Percentiles rank a stretch among this genome's conserved stretches.
These are phyloP conservation scores for Triangularia verruculosa DNA, from an alignment of 2,329 filamentous ascomycete genomes.

Conservation along the genomic window DNA sequence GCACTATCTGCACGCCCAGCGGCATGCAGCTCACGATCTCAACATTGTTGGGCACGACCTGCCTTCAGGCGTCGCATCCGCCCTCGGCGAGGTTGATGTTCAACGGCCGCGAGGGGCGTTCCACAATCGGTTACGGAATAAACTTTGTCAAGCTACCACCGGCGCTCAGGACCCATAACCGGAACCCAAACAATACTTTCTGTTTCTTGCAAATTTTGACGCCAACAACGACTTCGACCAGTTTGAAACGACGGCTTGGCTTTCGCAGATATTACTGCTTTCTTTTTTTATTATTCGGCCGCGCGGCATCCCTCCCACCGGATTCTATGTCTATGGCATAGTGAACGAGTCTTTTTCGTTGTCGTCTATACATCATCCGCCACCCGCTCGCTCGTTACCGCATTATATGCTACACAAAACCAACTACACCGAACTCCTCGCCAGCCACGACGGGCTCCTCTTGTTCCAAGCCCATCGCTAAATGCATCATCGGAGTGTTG, in stretches of 20 bases:
- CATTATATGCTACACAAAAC: conserved; percentile 29
- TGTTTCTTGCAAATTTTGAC: not conserved
- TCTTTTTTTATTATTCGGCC: not conserved
- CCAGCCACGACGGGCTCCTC: conserved; percentile 17
- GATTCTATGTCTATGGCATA: conserved; percentile 2
- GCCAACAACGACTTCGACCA: not conserved
- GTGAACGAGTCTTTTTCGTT: not conserved
- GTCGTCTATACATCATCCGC: conserved; percentile 24
- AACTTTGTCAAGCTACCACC: not conserved
- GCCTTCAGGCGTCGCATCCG: not conserved
- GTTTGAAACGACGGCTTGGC: not conserved
- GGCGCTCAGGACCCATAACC: not conserved
- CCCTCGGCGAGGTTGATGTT: not conserved
- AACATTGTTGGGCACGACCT: not conserved
- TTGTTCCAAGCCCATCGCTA: conserved; percentile 27
- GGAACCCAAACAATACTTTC: not conserved
- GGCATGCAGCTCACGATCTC: not conserved
- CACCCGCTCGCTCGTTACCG: conserved; percentile 11
- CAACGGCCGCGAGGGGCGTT: not conserved
- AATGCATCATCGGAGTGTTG: conserved; percentile 28
- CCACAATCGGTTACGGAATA: not conserved
- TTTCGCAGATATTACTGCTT: conserved; percentile 3
- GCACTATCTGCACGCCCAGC: not conserved
- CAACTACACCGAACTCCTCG: conserved; percentile 27
- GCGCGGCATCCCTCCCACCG: not conserved